Percentiles rank a stretch among this genome's conserved stretches.
phyloP scores from a whole-genome alignment of 106 monocot genomes.

The Narthecium ossifragum region DNA sequence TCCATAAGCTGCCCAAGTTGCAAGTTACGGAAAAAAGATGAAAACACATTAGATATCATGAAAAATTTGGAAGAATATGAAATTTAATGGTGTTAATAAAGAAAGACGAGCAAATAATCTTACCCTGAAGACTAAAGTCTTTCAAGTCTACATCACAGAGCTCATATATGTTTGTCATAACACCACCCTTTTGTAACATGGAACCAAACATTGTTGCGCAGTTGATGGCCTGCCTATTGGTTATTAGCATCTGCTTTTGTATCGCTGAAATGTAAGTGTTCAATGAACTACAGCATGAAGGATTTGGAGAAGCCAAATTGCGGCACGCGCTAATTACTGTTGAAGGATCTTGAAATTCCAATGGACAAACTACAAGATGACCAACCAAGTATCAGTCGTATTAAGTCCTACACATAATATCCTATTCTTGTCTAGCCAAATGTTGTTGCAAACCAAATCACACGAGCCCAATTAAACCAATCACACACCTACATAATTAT shows the following conservation, averaged over 20 bases:
- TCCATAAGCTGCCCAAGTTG: constrained; percentile 58
- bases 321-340: constrained; percentile 65
- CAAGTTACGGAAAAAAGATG: constrained; percentile 9
- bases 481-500: no score
- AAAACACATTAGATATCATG: constrained; percentile 10
- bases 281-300: constrained; percentile 74
- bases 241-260: constrained; percentile 95
- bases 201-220: constrained; percentile 96
- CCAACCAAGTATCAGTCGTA: no score
- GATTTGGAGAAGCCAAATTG: constrained; percentile 41
- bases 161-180: constrained; percentile 73
- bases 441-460: no score
- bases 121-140: constrained; percentile 98
- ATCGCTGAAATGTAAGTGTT: constrained; percentile 56
- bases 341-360: constrained; percentile 83
- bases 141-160: constrained; percentile 90
- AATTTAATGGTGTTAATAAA: neutral
- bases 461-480: no score
- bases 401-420: no score
- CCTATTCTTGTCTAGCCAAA: no score
- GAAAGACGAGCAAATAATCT: neutral
- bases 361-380: constrained; percentile 73
- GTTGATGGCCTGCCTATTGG: constrained; percentile 95
- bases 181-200: constrained; percentile 89
- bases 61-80: neutral